phyloP scores from a whole-genome alignment of 164 flowering plant species.

The Dillenia turbinata region DNA sequence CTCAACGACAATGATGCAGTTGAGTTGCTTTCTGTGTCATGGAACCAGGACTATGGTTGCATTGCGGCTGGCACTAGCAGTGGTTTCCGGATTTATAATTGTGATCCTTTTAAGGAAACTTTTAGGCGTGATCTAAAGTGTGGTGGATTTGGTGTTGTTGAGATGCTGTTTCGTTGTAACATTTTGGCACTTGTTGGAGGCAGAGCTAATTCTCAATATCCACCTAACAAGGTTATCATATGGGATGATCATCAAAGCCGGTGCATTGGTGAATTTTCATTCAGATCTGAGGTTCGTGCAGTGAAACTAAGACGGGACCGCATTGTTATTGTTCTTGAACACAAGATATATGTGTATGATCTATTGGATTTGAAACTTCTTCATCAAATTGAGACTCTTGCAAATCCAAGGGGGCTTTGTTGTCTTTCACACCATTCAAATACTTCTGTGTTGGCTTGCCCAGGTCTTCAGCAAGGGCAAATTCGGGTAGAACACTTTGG shows the following conservation, averaged over 20 bases:
- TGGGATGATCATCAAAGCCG: constrained; percentile 68
- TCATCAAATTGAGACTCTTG: constrained; percentile 47
- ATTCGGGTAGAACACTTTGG: constrained; percentile 58
- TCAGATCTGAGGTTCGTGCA: constrained; percentile 54
- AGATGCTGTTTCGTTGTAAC: constrained; percentile 51
- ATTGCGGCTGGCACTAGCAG: constrained; percentile 55
- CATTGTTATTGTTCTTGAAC: constrained; percentile 51
- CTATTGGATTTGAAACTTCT: constrained; percentile 47
- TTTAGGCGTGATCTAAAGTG: constrained; percentile 50
- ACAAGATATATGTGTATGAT: constrained; percentile 50
- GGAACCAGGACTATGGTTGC: constrained; percentile 67
- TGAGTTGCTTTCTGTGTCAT: constrained; percentile 45
- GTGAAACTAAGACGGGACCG: constrained; percentile 50
- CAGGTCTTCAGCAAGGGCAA: constrained; percentile 47
- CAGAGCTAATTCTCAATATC: constrained; percentile 39
- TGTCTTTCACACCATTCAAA: constrained; percentile 48
- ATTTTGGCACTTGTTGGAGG: constrained; percentile 57
- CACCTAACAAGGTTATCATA: constrained; percentile 51
- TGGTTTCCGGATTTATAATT: constrained; percentile 57
- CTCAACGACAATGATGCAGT: constrained; percentile 32
- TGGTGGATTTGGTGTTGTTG: constrained; percentile 54
- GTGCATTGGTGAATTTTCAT: constrained; percentile 52
- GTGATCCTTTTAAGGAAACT: constrained; percentile 57
- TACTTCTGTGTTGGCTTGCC: constrained; percentile 53
- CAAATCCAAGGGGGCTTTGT: constrained; percentile 57